Evolutionary conservation across 1,284 basidiomycete genomes (phyloP), one percentile per base, ranked within the genome.

Genomic region (Papiliotrema nemorosa): DNA sequence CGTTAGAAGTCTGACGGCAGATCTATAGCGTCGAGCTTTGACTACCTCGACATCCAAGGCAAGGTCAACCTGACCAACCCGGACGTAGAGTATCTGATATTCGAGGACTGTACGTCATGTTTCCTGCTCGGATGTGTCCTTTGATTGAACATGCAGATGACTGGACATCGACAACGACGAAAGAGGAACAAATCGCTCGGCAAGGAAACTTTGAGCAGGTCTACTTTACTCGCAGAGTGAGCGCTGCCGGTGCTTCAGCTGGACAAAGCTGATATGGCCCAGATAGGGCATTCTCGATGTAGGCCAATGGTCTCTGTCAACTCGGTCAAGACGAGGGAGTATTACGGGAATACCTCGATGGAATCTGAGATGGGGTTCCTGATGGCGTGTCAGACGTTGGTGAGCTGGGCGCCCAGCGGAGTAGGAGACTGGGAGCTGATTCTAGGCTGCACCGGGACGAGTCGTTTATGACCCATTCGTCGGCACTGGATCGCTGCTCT

Each of bases 341-440:
- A 90, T 69, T 97, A 85, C 68, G 94, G 96, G 9, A 99, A 96
- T 63, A 99, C 96, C 0, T 90, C 88, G 61, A 99, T 99, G 96
- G 93, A 97, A 64, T 84, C 92, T 1, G 91, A 97, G 67, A 87
- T 97, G 57, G 92, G 90, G 1, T 77, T 98, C 38, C 73, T 97
- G 33, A 96, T 97, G 90, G 92, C 93, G 6, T 93, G 92, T 61
- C 96, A 98, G 75, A 86, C 92, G 0, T 76, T 94, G 64, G 91
- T 88, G 54, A 39, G 70, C 55, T 29, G 20, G 43, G 24, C 29
- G 14, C 35, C 20, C 27, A 25, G 27, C 24, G 6, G 6, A 38
- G 5, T 14, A 26, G 26, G 27, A 20, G 12, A 14, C 4, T 21
- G 14, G n/a, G 21, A 38, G 13, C 14, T 40, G 24, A 29, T 31